These are phyloP conservation scores for Sicyos baderoa DNA, from an alignment of 306 rosid genomes.

Conservation along the genomic window DNA sequence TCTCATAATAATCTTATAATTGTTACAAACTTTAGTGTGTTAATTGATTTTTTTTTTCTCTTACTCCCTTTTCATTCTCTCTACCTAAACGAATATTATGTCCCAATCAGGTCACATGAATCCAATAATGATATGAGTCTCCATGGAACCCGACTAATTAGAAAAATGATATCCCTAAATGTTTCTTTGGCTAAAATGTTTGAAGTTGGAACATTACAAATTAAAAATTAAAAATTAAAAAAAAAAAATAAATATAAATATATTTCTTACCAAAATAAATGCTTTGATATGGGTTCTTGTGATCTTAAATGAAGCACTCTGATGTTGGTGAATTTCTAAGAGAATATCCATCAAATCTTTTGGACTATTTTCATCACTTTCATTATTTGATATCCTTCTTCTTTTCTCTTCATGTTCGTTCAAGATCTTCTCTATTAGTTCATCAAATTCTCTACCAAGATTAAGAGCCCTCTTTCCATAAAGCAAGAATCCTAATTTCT, in stretches of 20 bases:
- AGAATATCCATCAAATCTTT: conserved; percentile 56
- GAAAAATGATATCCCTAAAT: too few relatives aligned
- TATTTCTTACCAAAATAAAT: conserved; percentile 40
- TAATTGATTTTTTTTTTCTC: too few relatives aligned
- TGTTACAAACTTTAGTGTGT: too few relatives aligned
- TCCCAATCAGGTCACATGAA: too few relatives aligned
- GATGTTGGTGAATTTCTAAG: conserved; percentile 41
- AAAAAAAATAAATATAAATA: background rate
- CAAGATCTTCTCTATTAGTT: conserved; percentile 41
- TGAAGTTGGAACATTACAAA: too few relatives aligned
- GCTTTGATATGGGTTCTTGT: conserved; percentile 52
- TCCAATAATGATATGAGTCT: too few relatives aligned
- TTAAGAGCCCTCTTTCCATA: conserved; percentile 32
- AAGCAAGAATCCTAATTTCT: conserved; percentile 54
- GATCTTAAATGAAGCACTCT: conserved; percentile 35
- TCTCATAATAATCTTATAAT: too few relatives aligned
- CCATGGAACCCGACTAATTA: too few relatives aligned
- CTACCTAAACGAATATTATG: too few relatives aligned
- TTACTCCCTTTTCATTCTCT: too few relatives aligned
- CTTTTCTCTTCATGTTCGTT: conserved; percentile 46
- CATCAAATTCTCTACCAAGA: conserved; percentile 43
- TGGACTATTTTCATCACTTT: conserved; percentile 12
- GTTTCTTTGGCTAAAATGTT: too few relatives aligned
- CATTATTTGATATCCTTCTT: background rate
- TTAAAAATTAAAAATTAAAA: too few relatives aligned